Evolutionary conservation across 208 protist species (phyloP).

Genomic region (Wallacemonas rigidus): DNA sequence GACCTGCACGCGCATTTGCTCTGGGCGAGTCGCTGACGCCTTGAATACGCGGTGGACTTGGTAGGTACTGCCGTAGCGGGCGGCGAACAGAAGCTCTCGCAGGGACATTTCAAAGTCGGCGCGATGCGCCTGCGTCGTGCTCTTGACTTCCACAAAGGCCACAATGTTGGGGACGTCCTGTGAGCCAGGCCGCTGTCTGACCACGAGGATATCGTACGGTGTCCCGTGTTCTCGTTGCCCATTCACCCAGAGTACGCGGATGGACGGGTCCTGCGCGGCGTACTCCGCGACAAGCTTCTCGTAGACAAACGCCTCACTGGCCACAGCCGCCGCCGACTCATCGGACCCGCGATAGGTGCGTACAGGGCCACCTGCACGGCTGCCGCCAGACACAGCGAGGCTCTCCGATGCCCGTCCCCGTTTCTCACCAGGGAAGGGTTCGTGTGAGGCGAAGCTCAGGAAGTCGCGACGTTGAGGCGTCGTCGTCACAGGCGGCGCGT

Average conservation of each 20-base stretch:
- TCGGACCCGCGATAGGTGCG: slow-evolving; percentile 18
- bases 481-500: neutral
- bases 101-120: slow-evolving; percentile 83
- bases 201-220: slow-evolving; percentile 81
- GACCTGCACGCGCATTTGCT: slow-evolving; percentile 51
- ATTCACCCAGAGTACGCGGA: slow-evolving; percentile 83
- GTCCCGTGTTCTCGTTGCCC: slow-evolving; percentile 55
- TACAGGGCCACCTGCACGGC: neutral
- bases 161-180: slow-evolving; percentile 37
- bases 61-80: slow-evolving; percentile 66
- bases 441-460: slow-evolving; percentile 5
- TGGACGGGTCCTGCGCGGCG: slow-evolving; percentile 18
- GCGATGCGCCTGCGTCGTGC: slow-evolving; percentile 51
- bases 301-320: slow-evolving; percentile 78
- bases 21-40: slow-evolving; percentile 50
- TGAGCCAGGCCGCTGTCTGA: slow-evolving; percentile 24
- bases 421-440: slow-evolving; percentile 4
- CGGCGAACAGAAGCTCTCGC: slow-evolving; percentile 79
- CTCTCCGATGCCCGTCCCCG: neutral
- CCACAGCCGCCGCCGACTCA: slow-evolving; percentile 50
- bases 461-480: neutral
- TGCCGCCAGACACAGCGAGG: neutral
- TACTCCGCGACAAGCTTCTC: slow-evolving; percentile 49
- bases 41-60: slow-evolving; percentile 79
- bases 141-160: slow-evolving; percentile 83